Conservation (phyloP, 345 rosid species). For the Bretschneidera sinensis region DNA sequence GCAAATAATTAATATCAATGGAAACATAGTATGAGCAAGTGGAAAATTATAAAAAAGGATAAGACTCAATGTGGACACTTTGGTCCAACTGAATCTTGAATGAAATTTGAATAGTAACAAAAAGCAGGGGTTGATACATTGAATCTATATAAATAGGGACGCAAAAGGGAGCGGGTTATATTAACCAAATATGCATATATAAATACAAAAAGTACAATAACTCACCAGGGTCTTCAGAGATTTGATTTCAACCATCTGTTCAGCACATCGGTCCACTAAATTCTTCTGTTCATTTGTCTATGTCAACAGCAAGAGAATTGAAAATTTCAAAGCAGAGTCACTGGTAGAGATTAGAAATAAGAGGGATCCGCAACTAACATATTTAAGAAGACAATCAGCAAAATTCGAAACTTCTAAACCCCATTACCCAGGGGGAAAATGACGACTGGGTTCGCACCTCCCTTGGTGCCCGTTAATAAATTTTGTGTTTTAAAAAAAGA, state of each 20-base stretch:
- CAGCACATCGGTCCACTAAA: conserved; percentile 54
- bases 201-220: background rate
- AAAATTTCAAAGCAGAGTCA: conserved; percentile 8
- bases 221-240: conserved; percentile 58
- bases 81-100: too few species aligned
- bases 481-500: too few species aligned
- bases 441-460: too few species aligned
- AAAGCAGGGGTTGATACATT: background rate
- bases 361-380: background rate
- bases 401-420: too few species aligned
- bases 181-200: background rate
- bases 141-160: background rate
- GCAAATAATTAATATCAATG: background rate
- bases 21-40: background rate
- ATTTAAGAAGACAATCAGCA: background rate
- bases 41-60: background rate
- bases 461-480: too few species aligned
- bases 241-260: conserved; percentile 65
- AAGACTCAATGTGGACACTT: background rate
- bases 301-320: conserved; percentile 25
- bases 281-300: conserved; percentile 66
- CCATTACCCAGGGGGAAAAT: too few species aligned
- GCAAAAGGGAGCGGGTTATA: background rate
- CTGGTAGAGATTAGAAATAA: background rate
- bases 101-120: too few species aligned